These are phyloP conservation scores for Emergomyces orientalis DNA, from an alignment of 2,329 filamentous ascomycete species.

Conservation along the genomic window DNA sequence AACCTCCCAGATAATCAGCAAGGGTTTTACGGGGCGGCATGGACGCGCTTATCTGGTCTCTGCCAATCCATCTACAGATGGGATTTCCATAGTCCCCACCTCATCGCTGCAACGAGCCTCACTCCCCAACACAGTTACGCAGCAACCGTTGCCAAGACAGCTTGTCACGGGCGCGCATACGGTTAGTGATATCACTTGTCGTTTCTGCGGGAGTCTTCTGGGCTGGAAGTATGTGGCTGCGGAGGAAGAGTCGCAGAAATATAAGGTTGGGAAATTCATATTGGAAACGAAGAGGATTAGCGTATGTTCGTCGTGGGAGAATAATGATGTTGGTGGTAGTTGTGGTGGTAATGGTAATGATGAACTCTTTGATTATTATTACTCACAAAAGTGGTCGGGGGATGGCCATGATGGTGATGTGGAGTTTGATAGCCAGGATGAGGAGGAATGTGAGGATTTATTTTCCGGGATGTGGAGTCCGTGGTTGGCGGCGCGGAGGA, in stretches of 20 bases:
- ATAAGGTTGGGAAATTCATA: constrained; percentile 60
- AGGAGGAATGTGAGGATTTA: constrained; percentile 57
- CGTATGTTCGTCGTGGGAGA: constrained; percentile 45
- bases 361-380: neutral
- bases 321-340: constrained; percentile 15
- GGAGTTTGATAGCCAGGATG: constrained; percentile 56
- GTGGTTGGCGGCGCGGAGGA: constrained; percentile 39
- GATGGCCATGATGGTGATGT: constrained; percentile 27
- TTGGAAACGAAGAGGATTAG: constrained; percentile 51
- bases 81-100: constrained; percentile 22
- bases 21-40: constrained; percentile 57
- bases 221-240: constrained; percentile 59
- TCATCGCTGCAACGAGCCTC: constrained; percentile 24
- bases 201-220: constrained; percentile 46
- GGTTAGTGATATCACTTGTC: constrained; percentile 51
- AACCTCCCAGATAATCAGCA: constrained; percentile 52
- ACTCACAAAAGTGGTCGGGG: neutral
- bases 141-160: constrained; percentile 48
- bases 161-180: constrained; percentile 56
- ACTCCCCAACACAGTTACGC: constrained; percentile 51
- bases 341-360: neutral
- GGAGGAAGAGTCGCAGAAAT: constrained; percentile 51
- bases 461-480: constrained; percentile 55
- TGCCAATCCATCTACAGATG: constrained; percentile 30
- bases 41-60: constrained; percentile 56